Evolutionary conservation across 1,284 basidiomycete species (phyloP).

Genomic region (Mrakiaceae sp.): DNA sequence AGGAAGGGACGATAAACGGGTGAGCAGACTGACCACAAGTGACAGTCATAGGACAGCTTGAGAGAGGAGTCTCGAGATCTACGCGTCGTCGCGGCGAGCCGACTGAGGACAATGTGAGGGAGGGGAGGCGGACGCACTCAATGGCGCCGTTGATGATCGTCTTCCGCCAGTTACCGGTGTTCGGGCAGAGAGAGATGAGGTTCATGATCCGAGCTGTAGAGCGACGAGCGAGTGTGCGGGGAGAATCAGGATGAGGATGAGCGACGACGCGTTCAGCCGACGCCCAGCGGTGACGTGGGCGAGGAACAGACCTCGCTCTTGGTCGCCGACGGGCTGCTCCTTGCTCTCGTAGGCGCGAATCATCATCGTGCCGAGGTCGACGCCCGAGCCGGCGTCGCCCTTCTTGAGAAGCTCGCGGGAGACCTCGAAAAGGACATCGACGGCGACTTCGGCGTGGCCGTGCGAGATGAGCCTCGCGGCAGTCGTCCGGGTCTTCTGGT

Average conservation of each 20-base stretch:
- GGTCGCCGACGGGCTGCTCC: background rate
- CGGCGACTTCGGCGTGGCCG: constrained; percentile 63
- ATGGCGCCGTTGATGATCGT: constrained; percentile 37
- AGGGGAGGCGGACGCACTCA: constrained; percentile 23
- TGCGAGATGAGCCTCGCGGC: constrained; percentile 72
- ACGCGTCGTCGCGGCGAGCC: background rate
- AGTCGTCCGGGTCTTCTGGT: constrained; percentile 89
- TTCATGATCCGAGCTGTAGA: constrained; percentile 33
- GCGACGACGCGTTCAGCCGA: no score
- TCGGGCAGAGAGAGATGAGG: constrained; percentile 37
- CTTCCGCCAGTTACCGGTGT: constrained; percentile 38
- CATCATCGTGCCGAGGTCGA: background rate
- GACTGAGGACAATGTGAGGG: background rate
- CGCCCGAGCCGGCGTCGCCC: constrained; percentile 53
- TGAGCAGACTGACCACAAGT: background rate
- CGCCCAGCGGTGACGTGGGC: no score
- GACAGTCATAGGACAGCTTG: background rate
- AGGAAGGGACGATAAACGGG: background rate
- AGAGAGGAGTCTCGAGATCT: background rate
- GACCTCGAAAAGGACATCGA: constrained; percentile 77
- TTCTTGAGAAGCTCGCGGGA: constrained; percentile 72
- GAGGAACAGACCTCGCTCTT: background rate
- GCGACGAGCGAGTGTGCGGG: background rate
- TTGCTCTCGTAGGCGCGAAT: background rate
- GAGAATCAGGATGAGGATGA: background rate